Base-by-base conservation (phyloP, 2,329 filamentous ascomycete genomes). In the Albifimbria verrucaria region DNA sequence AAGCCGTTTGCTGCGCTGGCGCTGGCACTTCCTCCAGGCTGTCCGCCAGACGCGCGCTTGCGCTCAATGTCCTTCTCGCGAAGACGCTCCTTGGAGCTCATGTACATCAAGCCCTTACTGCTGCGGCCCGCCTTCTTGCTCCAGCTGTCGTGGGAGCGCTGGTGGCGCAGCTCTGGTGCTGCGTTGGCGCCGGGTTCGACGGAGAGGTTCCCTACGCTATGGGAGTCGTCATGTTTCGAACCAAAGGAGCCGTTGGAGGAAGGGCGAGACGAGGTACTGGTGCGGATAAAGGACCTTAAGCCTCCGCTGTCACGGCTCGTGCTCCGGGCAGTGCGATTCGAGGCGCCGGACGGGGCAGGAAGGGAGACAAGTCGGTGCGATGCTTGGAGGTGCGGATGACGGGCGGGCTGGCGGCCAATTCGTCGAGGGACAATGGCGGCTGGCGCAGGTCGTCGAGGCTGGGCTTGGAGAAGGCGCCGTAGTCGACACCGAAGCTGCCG, bases 321-420 rank as follows among this genome's bases (percentile, higher is more conserved):
- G 24, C 75, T 83, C 56, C 77, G 83, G 54, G 77, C 80, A 2
- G 58, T 61, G 28, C 17, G n/a, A 26, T 21, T 25, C 10, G 56
- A 58, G 20, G 77, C 76, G 17, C 72, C 81, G 60, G 79, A 85
- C 54, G 79, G 79, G 1, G 86, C 82, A n/a, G 87, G 91, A 49
- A 89, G 72, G 85, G 73, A 10, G 89, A 92, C 62, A 86, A 83
- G 51, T 89, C 89, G 49, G 88, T 90, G 1, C 89, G 89, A 7
- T 87, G 88, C 68, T 92, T 92, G 26, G 90, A 83, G 26, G 92
- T 96, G 58, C 88, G 86, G 61, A 95, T 82, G 51, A 93, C 82
- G 18, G 92, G 91, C 12, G 90, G 74, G 47, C 76, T 74, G 21
- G 84, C 83, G 25, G 84, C 79, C 44, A 86, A 72, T 51, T 87